phyloP scores from a whole-genome alignment of 306 rosid genomes.

The Fragaria vesca region DNA sequence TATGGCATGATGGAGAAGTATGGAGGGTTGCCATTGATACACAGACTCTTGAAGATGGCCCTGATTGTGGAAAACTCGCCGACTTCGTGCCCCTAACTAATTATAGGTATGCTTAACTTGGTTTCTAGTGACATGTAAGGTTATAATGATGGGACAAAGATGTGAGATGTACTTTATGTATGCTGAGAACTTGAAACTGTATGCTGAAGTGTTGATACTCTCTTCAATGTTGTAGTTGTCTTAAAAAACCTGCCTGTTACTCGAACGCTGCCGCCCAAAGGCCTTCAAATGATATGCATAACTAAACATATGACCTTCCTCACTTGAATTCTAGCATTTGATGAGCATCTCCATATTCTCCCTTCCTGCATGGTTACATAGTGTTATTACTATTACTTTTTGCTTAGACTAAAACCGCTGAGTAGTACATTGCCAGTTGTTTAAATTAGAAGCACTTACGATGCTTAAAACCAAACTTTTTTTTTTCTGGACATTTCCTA shows the following conservation, averaged over 20 bases:
- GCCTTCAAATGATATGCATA: not conserved
- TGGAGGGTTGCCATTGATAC: conserved; percentile 98
- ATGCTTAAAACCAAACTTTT: not conserved
- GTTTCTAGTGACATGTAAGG: conserved; percentile 20
- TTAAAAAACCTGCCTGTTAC: not conserved
- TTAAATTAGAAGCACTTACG: not conserved
- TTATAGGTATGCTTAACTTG: conserved; percentile 57
- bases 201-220: not conserved
- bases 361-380: not conserved
- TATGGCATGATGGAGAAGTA: conserved; percentile 94
- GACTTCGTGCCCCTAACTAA: conserved; percentile 77
- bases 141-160: not conserved
- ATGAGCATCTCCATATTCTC: not conserved
- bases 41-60: conserved; percentile 78
- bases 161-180: not conserved
- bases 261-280: not conserved
- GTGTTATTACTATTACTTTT: not conserved
- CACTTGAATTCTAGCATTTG: not conserved
- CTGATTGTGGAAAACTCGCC: conserved; percentile 75
- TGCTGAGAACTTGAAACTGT: not conserved
- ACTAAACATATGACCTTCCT: not conserved
- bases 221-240: not conserved
- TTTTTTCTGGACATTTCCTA: not conserved
- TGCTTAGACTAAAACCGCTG: not conserved
- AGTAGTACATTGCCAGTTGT: not conserved